A percentile compares a stretch with the other conserved stretches of the same genome.
These are phyloP conservation scores for Noccaea caerulescens DNA, from an alignment of 345 rosid species.

Conservation along the genomic window DNA sequence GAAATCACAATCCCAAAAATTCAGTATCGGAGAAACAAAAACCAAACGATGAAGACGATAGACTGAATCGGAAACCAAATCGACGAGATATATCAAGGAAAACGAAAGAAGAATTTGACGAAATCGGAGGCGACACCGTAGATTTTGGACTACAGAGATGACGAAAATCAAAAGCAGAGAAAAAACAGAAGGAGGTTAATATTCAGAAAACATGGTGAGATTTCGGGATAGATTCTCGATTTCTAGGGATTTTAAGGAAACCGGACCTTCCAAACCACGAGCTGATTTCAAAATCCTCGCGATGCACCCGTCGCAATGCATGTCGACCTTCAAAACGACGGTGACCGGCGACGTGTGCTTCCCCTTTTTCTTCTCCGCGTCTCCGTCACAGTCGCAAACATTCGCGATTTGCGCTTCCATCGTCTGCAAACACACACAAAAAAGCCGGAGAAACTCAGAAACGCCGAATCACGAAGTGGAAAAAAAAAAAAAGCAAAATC, in stretches of 20 bases:
- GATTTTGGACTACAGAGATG: conserved; percentile 1
- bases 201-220: background rate
- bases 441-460: background rate
- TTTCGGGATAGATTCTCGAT: background rate
- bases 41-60: background rate
- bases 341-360: conserved; percentile 19
- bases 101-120: background rate
- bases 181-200: background rate
- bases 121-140: conserved; percentile 4
- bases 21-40: background rate
- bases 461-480: background rate
- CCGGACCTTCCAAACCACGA: conserved; percentile 30
- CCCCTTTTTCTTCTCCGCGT: conserved; percentile 8
- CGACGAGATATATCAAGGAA: background rate
- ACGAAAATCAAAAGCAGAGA: background rate
- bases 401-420: background rate
- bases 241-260: background rate
- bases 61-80: background rate
- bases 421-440: background rate
- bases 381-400: conserved; percentile 14
- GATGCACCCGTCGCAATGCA: conserved; percentile 40
- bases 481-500: background rate
- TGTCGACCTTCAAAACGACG: conserved; percentile 29
- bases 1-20: background rate
- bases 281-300: conserved; percentile 23